These are phyloP conservation scores for Tulasnella calospora DNA, from an alignment of 768 basidiomycete species.

Conservation along the genomic window DNA sequence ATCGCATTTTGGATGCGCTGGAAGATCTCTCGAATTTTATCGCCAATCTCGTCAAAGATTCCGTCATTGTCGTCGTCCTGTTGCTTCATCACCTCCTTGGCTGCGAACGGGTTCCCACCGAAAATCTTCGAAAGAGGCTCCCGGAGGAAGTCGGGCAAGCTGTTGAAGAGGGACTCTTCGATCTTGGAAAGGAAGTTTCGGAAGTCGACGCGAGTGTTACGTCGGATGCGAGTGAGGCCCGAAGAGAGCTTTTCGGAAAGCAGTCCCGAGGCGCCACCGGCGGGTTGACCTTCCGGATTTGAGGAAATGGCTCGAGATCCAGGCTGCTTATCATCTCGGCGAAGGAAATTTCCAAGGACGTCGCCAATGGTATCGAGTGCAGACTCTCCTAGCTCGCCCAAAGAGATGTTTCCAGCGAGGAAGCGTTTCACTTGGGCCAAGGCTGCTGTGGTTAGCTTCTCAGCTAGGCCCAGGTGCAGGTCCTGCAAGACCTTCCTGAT, in stretches of 20 bases:
- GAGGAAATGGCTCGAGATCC: not conserved
- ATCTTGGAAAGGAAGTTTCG: constrained; percentile 20
- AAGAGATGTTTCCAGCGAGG: not conserved
- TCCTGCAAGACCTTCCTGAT: not conserved
- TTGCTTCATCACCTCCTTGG: not conserved
- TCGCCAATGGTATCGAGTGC: constrained; percentile 2
- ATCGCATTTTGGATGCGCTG: constrained; percentile 13
- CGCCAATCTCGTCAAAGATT: constrained; percentile 7
- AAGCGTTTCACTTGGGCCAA: constrained; percentile 17
- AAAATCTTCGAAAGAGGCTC: constrained; percentile 13
- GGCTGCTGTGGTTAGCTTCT: constrained; percentile 15
- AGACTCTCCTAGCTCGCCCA: constrained; percentile 12
- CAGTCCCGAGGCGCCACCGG: not conserved
- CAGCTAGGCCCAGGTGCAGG: constrained; percentile 11
- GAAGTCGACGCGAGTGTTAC: constrained; percentile 19
- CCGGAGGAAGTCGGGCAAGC: constrained; percentile 13
- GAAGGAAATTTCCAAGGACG: constrained; percentile 7
- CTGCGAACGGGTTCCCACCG: constrained; percentile 13
- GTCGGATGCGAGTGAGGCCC: constrained; percentile 12
- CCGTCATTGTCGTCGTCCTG: constrained; percentile 1
- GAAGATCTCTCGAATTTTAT: constrained; percentile 17
- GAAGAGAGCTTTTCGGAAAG: constrained; percentile 17
- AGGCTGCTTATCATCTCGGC: not conserved
- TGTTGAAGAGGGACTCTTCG: constrained; percentile 16
- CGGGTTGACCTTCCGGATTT: not conserved